Evolutionary conservation across 2,329 filamentous ascomycete genomes (phyloP), one percentile per base, ranked within the genome.

Genomic region (Huntiella savannae): DNA sequence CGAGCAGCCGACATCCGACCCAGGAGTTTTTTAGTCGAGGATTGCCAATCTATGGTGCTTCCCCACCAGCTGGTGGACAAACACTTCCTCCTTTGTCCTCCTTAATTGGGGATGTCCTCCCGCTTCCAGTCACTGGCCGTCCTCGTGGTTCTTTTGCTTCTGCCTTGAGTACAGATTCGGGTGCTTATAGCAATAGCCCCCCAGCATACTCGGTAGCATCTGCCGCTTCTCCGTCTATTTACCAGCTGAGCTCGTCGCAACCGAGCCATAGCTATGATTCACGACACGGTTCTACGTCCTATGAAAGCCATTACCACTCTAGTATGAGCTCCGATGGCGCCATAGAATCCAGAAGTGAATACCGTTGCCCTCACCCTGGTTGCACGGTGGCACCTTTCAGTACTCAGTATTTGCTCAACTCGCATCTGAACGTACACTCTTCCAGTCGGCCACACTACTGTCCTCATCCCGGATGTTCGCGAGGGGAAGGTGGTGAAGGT

Each of bases 381-480:
- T 91, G 83, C 58, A 81, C 59, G 34, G 82, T 82, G 1, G 61
- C 68, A 28, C 77, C 83, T 0, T 91, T 91, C 53, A 79, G 84
- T 55, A 91, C 83, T 0, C 75, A 78, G 54, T 78, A 78, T 61
- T 66, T 88, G 7, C 64, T 88, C 16, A 88, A 85, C 58, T 88
- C 82, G 1, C 83, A 88, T 56, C 75, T 78, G 45, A 81, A 81
- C 52, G 77, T 81, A 3, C 77, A 81, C 59, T 80, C 76, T 2
- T 74, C 71, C 2, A 70, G 66, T 16, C 65, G 77, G 28, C 77
- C 77, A 5, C 76, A 81, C 55, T 80, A 79, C 52, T 81, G 77
- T 52, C 66, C 71, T 0, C 73, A 79, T 1, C 64, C 66, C 42
- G 73, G 69, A 0, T 81, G 77, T 54, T 64, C 74, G n/a, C 67